phyloP scores from a whole-genome alignment of 1,284 basidiomycete genomes.

The Cutaneotrichosporon spelunceum region DNA sequence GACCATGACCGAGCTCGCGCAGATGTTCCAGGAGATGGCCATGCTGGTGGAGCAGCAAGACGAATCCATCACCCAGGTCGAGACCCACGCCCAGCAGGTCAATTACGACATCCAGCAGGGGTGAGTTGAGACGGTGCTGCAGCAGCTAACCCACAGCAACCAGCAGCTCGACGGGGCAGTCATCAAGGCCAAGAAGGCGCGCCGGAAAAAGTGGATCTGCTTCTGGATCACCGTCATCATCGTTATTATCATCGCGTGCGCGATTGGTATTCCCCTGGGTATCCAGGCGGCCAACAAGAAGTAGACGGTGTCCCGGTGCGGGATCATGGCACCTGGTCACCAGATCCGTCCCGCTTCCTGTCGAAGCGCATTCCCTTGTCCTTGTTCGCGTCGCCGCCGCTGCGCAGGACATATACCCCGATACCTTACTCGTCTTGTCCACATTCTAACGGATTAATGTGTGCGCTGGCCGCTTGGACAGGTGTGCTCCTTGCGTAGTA shows the following conservation, averaged over 20 bases:
- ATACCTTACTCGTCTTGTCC: neutral
- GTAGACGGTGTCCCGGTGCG: neutral
- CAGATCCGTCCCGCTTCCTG: neutral
- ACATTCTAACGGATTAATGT: conserved; percentile 3
- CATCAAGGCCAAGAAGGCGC: conserved; percentile 68
- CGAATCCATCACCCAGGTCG: conserved; percentile 64
- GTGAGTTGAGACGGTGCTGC: conserved; percentile 53
- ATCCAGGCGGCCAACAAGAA: neutral
- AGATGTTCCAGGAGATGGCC: conserved; percentile 86
- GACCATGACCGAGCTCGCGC: conserved; percentile 81
- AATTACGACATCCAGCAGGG: conserved; percentile 66
- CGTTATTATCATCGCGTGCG: neutral
- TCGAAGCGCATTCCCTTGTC: neutral
- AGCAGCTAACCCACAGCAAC: conserved; percentile 53
- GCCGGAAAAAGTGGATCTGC: conserved; percentile 77
- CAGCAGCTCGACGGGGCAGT: conserved; percentile 70
- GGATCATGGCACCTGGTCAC: too few species aligned
- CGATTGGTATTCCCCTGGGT: conserved; percentile 5
- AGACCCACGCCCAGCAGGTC: conserved; percentile 62
- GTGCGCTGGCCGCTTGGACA: conserved; percentile 4
- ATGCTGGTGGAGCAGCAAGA: conserved; percentile 75
- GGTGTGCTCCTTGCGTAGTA: conserved; percentile 1
- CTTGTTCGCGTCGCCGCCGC: neutral
- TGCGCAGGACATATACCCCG: neutral
- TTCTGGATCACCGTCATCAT: conserved; percentile 49